Base-by-base conservation (phyloP, 2,329 filamentous ascomycete species). In the Tolypocladium album region DNA sequence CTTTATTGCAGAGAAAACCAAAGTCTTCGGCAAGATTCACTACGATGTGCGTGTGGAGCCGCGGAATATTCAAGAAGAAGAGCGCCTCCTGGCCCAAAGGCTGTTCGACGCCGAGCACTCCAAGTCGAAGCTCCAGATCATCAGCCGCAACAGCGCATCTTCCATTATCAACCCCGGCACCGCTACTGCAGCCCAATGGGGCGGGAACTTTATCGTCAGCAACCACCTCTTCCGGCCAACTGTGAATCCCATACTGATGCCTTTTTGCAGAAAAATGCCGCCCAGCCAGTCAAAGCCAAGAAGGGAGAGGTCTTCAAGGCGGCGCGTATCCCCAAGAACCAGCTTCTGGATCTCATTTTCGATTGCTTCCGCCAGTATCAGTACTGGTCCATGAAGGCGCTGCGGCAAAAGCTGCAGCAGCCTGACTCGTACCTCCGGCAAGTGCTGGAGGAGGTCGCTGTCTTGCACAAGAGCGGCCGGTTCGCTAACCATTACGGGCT, bases 351-450 rank as follows among this genome's bases (percentile, higher is more conserved):
- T 75, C 82, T 85, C 64, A 86, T 99, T 62, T 92, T 93, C 78
- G 77, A 82, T 56, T 88, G 87, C 70, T 99, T 97, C 84, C 84
- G 87, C 60, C 79, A 88, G 68, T 96, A 89, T 79, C 86, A 88
- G 67, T 97, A 94, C 75, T 99, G 93, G 92, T 87, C 89, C n/a
- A 89, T 97, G 80, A 92, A 90, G 70, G 85, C 88, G 6, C 83
- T 99, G 66, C 90, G 91, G 64, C 81, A 85, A 57, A 79, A 82
- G 62, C 83, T 95, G 45, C 84, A 87, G 61, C 94, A 99, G 75
- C 94, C 94, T 1, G 94, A 97, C 71, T 87, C 88, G n/a, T 97
- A 92, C 72, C 83, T 99, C 63, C 91, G 93, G 59, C 85, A 94
- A 70, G 88, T 87, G 0, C 76, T 99, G 65, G 88, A 92, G 63